Base-by-base conservation (phyloP, 2,329 filamentous ascomycete species). In the Podosphaera leucotricha region DNA sequence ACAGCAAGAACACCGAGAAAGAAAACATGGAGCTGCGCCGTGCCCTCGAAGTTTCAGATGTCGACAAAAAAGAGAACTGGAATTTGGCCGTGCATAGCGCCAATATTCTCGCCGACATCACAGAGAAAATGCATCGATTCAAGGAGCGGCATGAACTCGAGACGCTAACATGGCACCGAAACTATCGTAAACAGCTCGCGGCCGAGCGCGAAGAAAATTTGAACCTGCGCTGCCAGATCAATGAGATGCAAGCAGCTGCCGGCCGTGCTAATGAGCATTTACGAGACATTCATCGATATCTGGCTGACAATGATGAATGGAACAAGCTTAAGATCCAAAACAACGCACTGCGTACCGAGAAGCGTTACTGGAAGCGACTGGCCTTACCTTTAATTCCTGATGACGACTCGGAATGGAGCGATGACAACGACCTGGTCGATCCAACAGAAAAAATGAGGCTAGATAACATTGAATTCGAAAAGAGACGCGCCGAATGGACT, bases 361-460 rank as follows among this genome's bases (percentile, higher is more conserved):
- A 75, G 44, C 64, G 74, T 2, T 76, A 74, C 58, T 79, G 73
- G 74, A 77, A 77, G 60, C 64, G 74, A 37, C 66, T 77, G 64
- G 74, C 74, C 13, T 68, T 77, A 66, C 72, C 71, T 8, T 65
- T 72, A 46, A 57, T 77, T 33, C 60, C 66, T 7, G 72, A 75
- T 20, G 68, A 75, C 37, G 72, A 76, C 42, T 63, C 67, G 1
- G 60, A 60, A 35, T 74, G 66, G 54, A 76, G 71, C 66, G 77
- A 72, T 53, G 72, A 72, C 46, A 74, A 78, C 50, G 74, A 78
- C 51, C 57, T 78, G 19, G 65, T 77, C 21, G 74, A 78, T 47
- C 61, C 64, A 0, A 65, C 67, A 13, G 72, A 77, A 60, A 77
- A 77, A 62, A 61, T 65, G 51, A 61, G 73, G 33, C 54, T 46